Evolutionary conservation across 257 asterid species (phyloP).

Genomic region (Salvia splendens): DNA sequence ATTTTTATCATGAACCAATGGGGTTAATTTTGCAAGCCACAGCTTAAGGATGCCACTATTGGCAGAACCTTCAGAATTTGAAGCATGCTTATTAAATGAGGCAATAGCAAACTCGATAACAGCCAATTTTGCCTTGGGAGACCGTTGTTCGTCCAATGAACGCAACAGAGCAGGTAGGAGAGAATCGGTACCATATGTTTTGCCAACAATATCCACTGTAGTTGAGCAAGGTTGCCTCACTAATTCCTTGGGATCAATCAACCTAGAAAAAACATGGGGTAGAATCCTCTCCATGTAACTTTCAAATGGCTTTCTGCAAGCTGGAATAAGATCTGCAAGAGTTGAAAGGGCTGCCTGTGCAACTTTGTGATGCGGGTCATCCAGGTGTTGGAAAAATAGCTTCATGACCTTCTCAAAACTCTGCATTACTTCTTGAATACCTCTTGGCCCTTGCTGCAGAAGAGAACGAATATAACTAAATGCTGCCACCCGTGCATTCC

Average conservation of each 20-base stretch:
- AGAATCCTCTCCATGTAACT: constrained; percentile 96
- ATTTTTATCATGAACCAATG: constrained; percentile 86
- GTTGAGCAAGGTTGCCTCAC: constrained; percentile 97
- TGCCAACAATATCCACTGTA: constrained; percentile 85
- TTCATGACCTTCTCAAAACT: constrained; percentile 99
- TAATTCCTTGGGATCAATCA: constrained; percentile 94
- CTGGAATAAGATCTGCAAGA: constrained; percentile 92
- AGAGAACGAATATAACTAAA: constrained; percentile 73
- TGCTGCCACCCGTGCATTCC: constrained; percentile 97
- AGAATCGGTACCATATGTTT: constrained; percentile 89
- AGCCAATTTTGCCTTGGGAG: constrained; percentile 98
- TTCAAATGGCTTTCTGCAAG: constrained; percentile 95
- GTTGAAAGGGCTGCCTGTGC: constrained; percentile 99
- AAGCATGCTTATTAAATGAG: constrained; percentile 81
- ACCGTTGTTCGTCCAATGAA: constrained; percentile 96
- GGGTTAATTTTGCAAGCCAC: constrained; percentile 91
- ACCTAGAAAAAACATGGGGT: constrained; percentile 96
- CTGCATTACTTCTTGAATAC: constrained; percentile 89
- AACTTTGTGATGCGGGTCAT: constrained; percentile 99
- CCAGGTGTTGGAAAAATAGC: constrained; percentile 96
- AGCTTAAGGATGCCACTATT: constrained; percentile 90
- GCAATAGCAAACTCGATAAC: constrained; percentile 92
- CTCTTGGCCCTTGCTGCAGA: constrained; percentile 91
- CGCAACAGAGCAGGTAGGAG: constrained; percentile 95
- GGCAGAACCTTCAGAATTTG: constrained; percentile 78